A percentile compares a stretch with the other conserved stretches of the same genome.
phyloP scores from a whole-genome alignment of 495 filamentous ascomycete species.

The Penicillium turbatum region DNA sequence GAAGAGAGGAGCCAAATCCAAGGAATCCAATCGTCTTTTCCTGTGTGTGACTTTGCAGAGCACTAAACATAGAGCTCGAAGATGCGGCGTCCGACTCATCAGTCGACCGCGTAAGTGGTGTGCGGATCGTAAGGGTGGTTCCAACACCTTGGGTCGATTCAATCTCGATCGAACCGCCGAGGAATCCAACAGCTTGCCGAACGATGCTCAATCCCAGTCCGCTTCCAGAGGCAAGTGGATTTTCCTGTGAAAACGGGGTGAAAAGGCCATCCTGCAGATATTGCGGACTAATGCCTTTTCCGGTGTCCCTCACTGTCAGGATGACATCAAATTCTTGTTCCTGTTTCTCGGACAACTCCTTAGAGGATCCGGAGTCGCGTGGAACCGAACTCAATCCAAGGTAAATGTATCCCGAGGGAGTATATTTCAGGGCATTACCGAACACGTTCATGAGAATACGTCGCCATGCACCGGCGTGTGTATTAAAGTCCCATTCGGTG shows the following conservation, averaged over 20 bases:
- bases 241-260: conserved; percentile 67
- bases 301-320: conserved; percentile 57
- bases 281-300: conserved; percentile 57
- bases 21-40: conserved; percentile 20
- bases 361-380: background rate
- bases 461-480: conserved; percentile 58
- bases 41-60: conserved; percentile 4
- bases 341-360: background rate
- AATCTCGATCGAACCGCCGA: conserved; percentile 29
- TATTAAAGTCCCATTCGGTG: conserved; percentile 50
- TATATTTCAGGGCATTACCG: conserved; percentile 46
- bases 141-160: conserved; percentile 33
- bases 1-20: conserved; percentile 17
- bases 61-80: conserved; percentile 3
- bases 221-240: conserved; percentile 59
- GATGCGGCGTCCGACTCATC: background rate
- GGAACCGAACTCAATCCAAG: conserved; percentile 18
- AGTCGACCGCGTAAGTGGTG: conserved; percentile 23
- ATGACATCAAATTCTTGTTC: conserved; percentile 16
- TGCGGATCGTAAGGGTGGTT: conserved; percentile 50
- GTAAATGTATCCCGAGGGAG: conserved; percentile 36
- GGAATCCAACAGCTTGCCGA: conserved; percentile 24
- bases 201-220: conserved; percentile 59
- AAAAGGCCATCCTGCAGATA: conserved; percentile 57
- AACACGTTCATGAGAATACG: conserved; percentile 46